Base-by-base conservation (phyloP, 179 eudicot genomes). In the Silene coronaria region DNA sequence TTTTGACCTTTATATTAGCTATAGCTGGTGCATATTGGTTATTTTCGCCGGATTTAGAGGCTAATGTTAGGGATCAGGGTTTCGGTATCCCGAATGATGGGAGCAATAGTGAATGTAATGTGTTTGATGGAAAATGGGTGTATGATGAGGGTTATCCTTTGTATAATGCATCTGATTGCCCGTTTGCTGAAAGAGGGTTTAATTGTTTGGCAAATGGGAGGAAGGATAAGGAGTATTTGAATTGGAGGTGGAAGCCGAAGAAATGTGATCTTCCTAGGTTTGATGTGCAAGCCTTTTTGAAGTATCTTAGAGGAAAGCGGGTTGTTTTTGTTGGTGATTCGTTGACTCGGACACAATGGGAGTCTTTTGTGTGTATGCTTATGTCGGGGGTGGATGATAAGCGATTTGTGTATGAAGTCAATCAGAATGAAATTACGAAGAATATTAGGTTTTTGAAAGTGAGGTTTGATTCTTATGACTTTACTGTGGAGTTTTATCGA, bases 281-380 rank as follows among this genome's bases (percentile, higher is more conserved):
- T 75, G 77, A 93, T 82, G 93, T 75, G 48, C 34, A 45, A 34
- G 70, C 30, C 0, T 32, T 87, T 23, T 77, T 93, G 84, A 85
- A 82, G 60, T 84, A 71, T 78, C 88, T 95, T 70, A 84, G 97
- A 1, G 89, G 89, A 62, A 91, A 95, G 60, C 73, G 97, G 78
- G 83, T 95, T 27, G 97, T 91, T n/a, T 95, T 95, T 74, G 97
- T 95, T 67, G 99, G 99, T 4, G 99, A 95, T 87, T 95, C 99
- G 1, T 78, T 95, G 90, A 89, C 93, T 81, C 82, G 99, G 66
- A 91, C 97, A 42, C 99, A 95, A 67, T 95, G 99, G 99, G 99
- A 95, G 84, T 95, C 99, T 9, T 85, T 95, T 88, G 80, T 95
- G 65, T 95, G 99, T 85, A 81, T 95, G 88, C 88, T 95, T 6